Percentiles rank a stretch among this genome's conserved stretches.
phyloP scores from a whole-genome alignment of 345 rosid species.

The Triadica sebifera region DNA sequence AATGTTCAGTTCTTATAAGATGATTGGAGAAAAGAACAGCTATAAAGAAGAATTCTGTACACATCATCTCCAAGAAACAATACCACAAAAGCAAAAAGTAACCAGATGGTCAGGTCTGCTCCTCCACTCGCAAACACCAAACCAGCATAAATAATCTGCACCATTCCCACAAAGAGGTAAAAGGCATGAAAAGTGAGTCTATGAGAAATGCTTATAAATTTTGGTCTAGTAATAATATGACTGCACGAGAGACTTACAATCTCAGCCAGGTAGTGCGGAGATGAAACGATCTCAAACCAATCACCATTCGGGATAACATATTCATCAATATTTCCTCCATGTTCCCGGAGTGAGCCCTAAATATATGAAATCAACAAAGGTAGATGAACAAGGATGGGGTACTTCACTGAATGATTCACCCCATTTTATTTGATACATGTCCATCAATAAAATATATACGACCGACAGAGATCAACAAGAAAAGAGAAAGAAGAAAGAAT shows the following conservation, averaged over 20 bases:
- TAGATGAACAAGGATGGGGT: not conserved
- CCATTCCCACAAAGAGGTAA: slow-evolving; percentile 1
- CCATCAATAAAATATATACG: not conserved
- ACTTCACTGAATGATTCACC: too few relatives aligned
- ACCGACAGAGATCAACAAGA: not conserved
- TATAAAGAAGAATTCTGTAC: not conserved
- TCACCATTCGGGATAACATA: slow-evolving; percentile 64
- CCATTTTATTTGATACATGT: not conserved
- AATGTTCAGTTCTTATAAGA: not conserved
- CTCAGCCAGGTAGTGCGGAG: slow-evolving; percentile 76
- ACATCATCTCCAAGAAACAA: not conserved
- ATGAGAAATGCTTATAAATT: not conserved
- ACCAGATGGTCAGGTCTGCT: slow-evolving; percentile 57
- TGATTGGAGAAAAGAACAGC: not conserved
- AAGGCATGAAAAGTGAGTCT: not conserved
- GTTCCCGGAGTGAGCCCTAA: slow-evolving; percentile 55
- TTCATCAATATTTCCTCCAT: slow-evolving; percentile 30
- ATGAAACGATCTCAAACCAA: slow-evolving; percentile 76
- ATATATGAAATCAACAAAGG: not conserved
- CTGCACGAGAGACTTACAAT: slow-evolving; percentile 43
- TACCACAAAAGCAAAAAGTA: slow-evolving; percentile 69
- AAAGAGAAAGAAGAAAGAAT: not conserved
- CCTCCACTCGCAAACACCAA: slow-evolving; percentile 73
- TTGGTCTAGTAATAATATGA: not conserved
- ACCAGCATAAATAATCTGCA: slow-evolving; percentile 65